Percentiles rank a stretch among this genome's conserved stretches.
phyloP scores from a whole-genome alignment of 129 eudicot species.

The Arctium minus region DNA sequence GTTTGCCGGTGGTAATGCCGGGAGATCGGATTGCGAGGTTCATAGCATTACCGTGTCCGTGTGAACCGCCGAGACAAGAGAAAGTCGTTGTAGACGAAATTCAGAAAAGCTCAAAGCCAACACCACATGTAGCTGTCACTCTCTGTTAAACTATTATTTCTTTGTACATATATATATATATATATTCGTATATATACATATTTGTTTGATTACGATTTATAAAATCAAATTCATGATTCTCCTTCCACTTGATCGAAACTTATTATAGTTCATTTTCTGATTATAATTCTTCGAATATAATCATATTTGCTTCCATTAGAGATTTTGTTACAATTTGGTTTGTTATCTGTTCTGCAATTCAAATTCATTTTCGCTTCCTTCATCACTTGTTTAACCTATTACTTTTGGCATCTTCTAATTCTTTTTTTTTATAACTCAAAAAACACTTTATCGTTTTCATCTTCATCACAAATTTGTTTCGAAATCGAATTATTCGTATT shows the following conservation, averaged over 20 bases:
- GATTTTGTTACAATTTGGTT: too few relatives aligned
- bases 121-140: slow-evolving; percentile 46
- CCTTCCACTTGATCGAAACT: neutral
- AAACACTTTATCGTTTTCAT: neutral
- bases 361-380: neutral
- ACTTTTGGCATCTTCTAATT: neutral
- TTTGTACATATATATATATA: slow-evolving; percentile 1
- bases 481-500: neutral
- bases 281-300: too few relatives aligned
- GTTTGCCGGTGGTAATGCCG: slow-evolving; percentile 85
- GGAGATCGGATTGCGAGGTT: slow-evolving; percentile 78
- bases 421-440: too few relatives aligned
- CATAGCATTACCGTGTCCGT: slow-evolving; percentile 92
- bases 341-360: neutral
- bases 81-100: slow-evolving; percentile 22
- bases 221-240: neutral
- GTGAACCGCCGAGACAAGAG: slow-evolving; percentile 50
- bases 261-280: too few relatives aligned
- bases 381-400: neutral
- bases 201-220: neutral
- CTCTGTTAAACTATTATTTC: slow-evolving; percentile 25
- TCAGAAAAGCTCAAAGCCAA: slow-evolving; percentile 53
- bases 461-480: neutral
- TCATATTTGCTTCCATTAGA: neutral
- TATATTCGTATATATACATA: neutral